Evolutionary conservation across 1,139 yeast species (phyloP).

Genomic region (Blastobotrys niveus): DNA sequence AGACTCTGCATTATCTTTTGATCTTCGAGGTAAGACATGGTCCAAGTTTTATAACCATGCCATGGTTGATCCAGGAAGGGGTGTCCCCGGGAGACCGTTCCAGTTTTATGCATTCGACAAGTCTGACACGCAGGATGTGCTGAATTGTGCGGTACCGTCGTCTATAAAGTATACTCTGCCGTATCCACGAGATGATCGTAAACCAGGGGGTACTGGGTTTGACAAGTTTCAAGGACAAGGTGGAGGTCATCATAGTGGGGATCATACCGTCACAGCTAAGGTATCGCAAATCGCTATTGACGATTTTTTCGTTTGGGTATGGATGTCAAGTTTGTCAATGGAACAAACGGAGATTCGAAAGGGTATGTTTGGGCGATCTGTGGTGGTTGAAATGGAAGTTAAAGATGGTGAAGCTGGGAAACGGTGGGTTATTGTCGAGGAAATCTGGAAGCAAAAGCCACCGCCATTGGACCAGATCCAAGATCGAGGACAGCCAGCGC

Average conservation of each 20-base stretch:
- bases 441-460: conserved; percentile 29
- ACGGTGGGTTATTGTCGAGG: conserved; percentile 79
- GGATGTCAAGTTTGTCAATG: conserved; percentile 72
- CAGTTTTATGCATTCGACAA: conserved; percentile 32
- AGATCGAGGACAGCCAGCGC: conserved; percentile 4
- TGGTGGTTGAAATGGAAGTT: conserved; percentile 60
- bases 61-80: conserved; percentile 29
- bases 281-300: conserved; percentile 66
- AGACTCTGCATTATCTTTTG: conserved; percentile 27
- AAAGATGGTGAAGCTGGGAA: conserved; percentile 43
- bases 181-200: conserved; percentile 20
- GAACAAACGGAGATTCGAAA: conserved; percentile 67
- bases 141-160: conserved; percentile 24
- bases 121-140: conserved; percentile 23
- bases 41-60: conserved; percentile 36
- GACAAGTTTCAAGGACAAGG: not conserved
- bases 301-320: conserved; percentile 87
- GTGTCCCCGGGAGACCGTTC: conserved; percentile 28
- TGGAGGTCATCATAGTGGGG: not conserved
- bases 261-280: conserved; percentile 41
- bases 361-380: conserved; percentile 69
- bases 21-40: conserved; percentile 43
- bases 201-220: not conserved
- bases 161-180: conserved; percentile 27
- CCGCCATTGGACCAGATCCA: conserved; percentile 13